These are phyloP conservation scores for Claviceps sp. DNA, from an alignment of 2,329 filamentous ascomycete species.

Conservation along the genomic window DNA sequence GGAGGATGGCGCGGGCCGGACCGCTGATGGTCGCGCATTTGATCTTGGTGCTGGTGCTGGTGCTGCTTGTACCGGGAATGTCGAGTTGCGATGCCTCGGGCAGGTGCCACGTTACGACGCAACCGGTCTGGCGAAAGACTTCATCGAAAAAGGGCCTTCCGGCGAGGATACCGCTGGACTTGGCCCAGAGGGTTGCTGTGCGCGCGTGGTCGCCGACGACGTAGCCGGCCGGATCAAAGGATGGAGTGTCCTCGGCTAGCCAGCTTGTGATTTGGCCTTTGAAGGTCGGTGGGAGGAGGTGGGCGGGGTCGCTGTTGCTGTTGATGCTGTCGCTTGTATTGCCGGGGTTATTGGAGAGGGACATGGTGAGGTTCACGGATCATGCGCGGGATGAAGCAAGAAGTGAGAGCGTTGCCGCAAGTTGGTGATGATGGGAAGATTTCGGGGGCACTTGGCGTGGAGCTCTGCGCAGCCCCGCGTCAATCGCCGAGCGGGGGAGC, in stretches of 20 bases:
- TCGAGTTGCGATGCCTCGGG: constrained; percentile 49
- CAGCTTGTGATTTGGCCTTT: constrained; percentile 68
- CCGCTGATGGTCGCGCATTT: constrained; percentile 72
- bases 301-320: background rate
- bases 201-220: constrained; percentile 66
- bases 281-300: constrained; percentile 77
- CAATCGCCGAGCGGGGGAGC: too few species aligned
- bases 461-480: too few species aligned
- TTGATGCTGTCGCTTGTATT: background rate
- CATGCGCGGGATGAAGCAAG: too few species aligned
- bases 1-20: constrained; percentile 63
- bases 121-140: constrained; percentile 79
- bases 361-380: background rate
- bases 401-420: too few species aligned
- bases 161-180: constrained; percentile 68
- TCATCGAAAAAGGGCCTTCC: constrained; percentile 93
- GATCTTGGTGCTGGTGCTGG: constrained; percentile 15
- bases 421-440: too few species aligned
- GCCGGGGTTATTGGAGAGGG: background rate
- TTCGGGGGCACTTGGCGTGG: too few species aligned
- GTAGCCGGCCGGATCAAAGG: constrained; percentile 93
- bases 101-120: constrained; percentile 80
- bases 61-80: constrained; percentile 2
- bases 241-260: constrained; percentile 93
- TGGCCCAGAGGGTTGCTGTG: constrained; percentile 54